Evolutionary conservation across 2,329 filamentous ascomycete species (phyloP).

Genomic region (Grosmannia clavigera): DNA sequence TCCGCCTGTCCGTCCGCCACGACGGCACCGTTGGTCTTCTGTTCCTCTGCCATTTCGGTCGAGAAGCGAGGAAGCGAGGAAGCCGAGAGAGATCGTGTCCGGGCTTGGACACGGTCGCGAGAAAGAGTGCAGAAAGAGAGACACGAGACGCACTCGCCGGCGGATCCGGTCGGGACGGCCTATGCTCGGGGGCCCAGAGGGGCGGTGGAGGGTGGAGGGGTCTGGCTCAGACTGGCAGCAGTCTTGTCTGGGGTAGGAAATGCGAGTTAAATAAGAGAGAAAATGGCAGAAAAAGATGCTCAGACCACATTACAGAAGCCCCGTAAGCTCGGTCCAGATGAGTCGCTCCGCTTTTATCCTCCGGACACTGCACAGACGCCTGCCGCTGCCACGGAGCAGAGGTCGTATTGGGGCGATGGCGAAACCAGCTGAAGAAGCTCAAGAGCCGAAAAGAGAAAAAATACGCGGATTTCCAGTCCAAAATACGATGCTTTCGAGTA

Average conservation of each 20-base stretch:
- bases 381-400: not conserved
- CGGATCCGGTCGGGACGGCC: no score
- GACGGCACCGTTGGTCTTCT: not conserved
- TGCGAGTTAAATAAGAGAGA: not conserved
- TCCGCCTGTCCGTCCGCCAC: not conserved
- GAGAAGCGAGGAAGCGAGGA: not conserved
- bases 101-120: no score
- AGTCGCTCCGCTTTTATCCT: not conserved
- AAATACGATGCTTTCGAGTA: not conserved
- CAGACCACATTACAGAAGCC: no score
- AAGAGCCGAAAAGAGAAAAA: no score
- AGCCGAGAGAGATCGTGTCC: no score
- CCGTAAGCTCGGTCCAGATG: not conserved
- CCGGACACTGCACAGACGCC: not conserved
- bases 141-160: no score
- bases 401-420: no score
- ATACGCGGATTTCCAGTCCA: no score
- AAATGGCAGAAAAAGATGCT: not conserved
- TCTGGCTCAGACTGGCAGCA: not conserved
- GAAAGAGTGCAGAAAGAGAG: no score
- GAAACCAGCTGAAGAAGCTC: no score
- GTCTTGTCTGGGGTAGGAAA: no score
- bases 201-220: constrained; percentile 27
- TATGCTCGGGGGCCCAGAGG: no score
- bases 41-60: not conserved